A percentile compares a stretch with the other conserved stretches of the same genome.
These are phyloP conservation scores for Colletotrichum sp. DNA, from an alignment of 2,329 filamentous ascomycete species.

Conservation along the genomic window DNA sequence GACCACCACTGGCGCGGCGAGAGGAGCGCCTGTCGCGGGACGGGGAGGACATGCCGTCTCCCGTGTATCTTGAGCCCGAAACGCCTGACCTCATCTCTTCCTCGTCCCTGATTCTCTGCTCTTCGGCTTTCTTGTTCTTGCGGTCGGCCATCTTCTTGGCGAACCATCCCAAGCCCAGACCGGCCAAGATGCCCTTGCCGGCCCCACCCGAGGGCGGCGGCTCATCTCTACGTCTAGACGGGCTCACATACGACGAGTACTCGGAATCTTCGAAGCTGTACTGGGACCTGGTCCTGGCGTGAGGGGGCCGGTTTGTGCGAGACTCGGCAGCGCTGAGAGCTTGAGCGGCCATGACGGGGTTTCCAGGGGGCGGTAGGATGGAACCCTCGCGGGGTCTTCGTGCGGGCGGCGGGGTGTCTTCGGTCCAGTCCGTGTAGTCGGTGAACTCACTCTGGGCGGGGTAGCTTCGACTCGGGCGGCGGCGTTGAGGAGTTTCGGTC, in stretches of 20 bases:
- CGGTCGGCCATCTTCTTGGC: slow-evolving; percentile 68
- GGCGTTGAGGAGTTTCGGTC: slow-evolving; percentile 61
- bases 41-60: slow-evolving; percentile 66
- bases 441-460: slow-evolving; percentile 56
- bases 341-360: slow-evolving; percentile 47
- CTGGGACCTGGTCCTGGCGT: slow-evolving; percentile 46
- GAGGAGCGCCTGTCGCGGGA: slow-evolving; percentile 23
- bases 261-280: slow-evolving; percentile 59
- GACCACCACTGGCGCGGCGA: slow-evolving; percentile 29
- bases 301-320: slow-evolving; percentile 53
- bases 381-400: slow-evolving; percentile 38
- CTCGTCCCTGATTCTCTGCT: slow-evolving; percentile 48
- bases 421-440: slow-evolving; percentile 49
- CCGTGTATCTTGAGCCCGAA: slow-evolving; percentile 69
- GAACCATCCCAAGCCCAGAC: slow-evolving; percentile 72
- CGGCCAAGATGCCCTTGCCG: slow-evolving; percentile 64
- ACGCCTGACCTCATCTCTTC: slow-evolving; percentile 66
- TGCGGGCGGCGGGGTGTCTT: slow-evolving; percentile 24
- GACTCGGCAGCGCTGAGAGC: slow-evolving; percentile 51
- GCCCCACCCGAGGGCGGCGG: slow-evolving; percentile 49
- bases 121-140: slow-evolving; percentile 51
- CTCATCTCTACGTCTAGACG: slow-evolving; percentile 60
- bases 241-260: slow-evolving; percentile 66
- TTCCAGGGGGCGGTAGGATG: slow-evolving; percentile 52
- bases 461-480: slow-evolving; percentile 43